Evolutionary conservation across 305 asterid species (phyloP), one percentile per base, ranked within the genome.

Genomic region (Fraxinus floribunda): DNA sequence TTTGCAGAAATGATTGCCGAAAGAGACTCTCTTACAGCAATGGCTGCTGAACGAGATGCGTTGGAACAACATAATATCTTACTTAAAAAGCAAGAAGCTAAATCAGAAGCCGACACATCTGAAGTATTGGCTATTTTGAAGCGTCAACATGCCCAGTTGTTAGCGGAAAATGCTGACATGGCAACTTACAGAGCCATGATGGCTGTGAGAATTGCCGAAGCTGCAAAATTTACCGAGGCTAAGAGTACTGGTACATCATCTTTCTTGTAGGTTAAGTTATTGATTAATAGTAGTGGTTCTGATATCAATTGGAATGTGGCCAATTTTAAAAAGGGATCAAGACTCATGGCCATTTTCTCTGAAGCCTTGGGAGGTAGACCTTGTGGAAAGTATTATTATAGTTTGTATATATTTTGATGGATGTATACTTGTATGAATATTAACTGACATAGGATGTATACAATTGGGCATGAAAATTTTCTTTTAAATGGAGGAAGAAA

Each of bases 81-180:
- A 20, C 70, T 60, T 60, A 60, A 60, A 60, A 60, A 60, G 70
- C 70, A 60, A 60, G 70, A 60, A 60, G 70, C 70, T 60, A 60
- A 60, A 60, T 60, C 70, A 60, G 70, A 20, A 60, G 70, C 70
- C 5, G 30, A 20, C 70, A 22, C 70, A 20, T 60, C 70, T 20
- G 70, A 60, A 60, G 70, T 20, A 20, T 60, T 60, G 70, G 70
- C 70, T 60, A 22, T 60, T 60, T 29, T 60, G 15, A 60, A 60
- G 70, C 70, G 70, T 60, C 70, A 60, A 20, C 70, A 60, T 20
- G 70, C 70, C 5, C 70, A 60, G 70, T 60, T 60, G 70, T 13
- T 60, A 60, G 70, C 30, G 15, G 70, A 60, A 60, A 60, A 60
- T 60, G 70, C 70, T 60, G 70, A 60, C 3, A 60, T 60, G 70